These are phyloP conservation scores for Podospora tetraspora DNA, from an alignment of 495 filamentous ascomycete species.

Conservation along the genomic window DNA sequence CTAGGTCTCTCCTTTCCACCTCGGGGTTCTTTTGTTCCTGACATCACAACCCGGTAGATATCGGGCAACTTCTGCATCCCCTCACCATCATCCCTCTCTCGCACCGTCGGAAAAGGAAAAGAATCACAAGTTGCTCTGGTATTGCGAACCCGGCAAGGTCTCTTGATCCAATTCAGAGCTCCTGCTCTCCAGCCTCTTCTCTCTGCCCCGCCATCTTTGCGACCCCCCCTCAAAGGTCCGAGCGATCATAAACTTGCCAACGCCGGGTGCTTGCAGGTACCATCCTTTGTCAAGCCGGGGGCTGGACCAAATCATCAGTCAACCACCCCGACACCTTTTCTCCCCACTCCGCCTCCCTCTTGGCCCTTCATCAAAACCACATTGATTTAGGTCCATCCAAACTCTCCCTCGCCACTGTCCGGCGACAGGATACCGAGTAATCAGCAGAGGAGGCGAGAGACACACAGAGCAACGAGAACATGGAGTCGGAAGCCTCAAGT, in stretches of 20 bases:
- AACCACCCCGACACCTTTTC: not conserved
- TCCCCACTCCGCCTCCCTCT: not conserved
- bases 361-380: not conserved
- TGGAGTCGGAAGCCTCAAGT: not conserved
- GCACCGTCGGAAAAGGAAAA: not conserved
- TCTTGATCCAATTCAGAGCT: not conserved
- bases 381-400: not conserved
- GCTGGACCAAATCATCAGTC: not conserved
- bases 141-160: not conserved
- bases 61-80: not conserved
- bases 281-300: not conserved
- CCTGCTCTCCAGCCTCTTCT: not conserved
- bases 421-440: not conserved
- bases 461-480: not conserved
- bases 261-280: not conserved
- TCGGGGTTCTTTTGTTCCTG: not conserved
- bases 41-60: not conserved
- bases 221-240: slow-evolving; percentile 1
- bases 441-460: not conserved
- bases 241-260: slow-evolving; percentile 7
- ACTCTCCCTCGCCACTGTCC: not conserved
- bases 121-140: not conserved
- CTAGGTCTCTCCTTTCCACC: not conserved
- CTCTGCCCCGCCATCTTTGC: not conserved
- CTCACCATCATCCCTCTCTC: not conserved